Base-by-base conservation (phyloP, 2,329 filamentous ascomycete genomes). In the Coniochaeta pulveracea region DNA sequence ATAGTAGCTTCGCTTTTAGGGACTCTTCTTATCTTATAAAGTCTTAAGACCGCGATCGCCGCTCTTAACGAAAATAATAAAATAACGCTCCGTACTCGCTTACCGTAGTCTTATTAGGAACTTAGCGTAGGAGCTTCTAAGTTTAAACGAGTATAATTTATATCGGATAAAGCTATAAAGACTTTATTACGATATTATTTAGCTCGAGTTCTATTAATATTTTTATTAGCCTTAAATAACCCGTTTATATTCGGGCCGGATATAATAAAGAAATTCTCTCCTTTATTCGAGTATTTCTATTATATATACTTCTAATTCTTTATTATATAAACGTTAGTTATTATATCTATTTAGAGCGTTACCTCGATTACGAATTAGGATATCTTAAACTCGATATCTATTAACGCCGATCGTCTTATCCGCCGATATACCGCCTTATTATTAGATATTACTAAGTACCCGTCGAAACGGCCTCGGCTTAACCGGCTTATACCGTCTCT, bases 351-450 rank as follows among this genome's bases (percentile, higher is more conserved):
- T n/a, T n/a, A 23, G 21, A 23, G 21, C 21, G 21, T 27, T 21
- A 12, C 33, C 22, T 15, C 17, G 22, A 34, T 27, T 5, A 15
- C 23, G 22, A 27, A 34, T 17, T n/a, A 18, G 21, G 33, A 19
- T 19, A 19, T 35, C 34, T 30, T 26, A 15, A 30, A 19, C 34
- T 11, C 34, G 21, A 21, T 17, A 29, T 24, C 26, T 8, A 14
- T 35, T 29, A 21, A 24, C 17, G 14, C 17, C 26, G 34, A 35
- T 30, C 34, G 34, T 14, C 26, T 26, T 24, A 19, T 35, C 34
- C 34, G 34, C 24, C 34, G 34, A 35, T 26, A 26, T 19, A 26
- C 34, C 26, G 26, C 34, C 26, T 35, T 19, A 30, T 19, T 35
- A 26, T 26, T 26, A 30, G 25, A 35, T 35, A 35, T 30, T 26